Evolutionary conservation across 257 asterid genomes (phyloP).

Genomic region (Primulina eburnea): DNA sequence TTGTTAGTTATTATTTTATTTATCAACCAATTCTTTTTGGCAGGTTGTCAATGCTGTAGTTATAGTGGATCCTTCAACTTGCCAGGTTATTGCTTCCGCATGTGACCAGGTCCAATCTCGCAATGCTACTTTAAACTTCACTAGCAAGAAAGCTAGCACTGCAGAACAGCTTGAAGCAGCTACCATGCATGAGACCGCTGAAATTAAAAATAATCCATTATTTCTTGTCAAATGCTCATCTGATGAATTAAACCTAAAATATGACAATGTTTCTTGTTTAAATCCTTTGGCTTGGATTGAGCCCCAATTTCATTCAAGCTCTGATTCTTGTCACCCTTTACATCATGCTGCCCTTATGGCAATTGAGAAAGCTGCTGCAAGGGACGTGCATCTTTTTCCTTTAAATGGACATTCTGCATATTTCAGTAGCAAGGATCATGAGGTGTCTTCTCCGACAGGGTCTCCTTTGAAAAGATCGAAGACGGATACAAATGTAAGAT

Average conservation of each 20-base stretch:
- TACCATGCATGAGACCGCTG: conserved; percentile 19
- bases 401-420: conserved; percentile 24
- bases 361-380: conserved; percentile 69
- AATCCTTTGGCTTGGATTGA: conserved; percentile 75
- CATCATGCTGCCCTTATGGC: conserved; percentile 87
- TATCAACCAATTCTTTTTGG: conserved; percentile 19
- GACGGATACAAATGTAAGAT: conserved; percentile 29
- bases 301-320: conserved; percentile 29
- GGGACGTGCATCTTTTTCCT: conserved; percentile 69
- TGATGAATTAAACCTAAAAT: conserved; percentile 25
- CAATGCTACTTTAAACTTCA: conserved; percentile 25
- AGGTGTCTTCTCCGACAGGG: conserved; percentile 30
- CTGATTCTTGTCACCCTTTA: conserved; percentile 68
- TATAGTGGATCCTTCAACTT: conserved; percentile 81
- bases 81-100: conserved; percentile 70
- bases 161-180: conserved; percentile 28
- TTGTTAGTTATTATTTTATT: not conserved
- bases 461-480: conserved; percentile 64
- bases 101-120: conserved; percentile 47
- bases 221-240: conserved; percentile 21
- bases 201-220: conserved; percentile 23
- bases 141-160: conserved; percentile 26
- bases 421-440: conserved; percentile 35
- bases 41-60: conserved; percentile 87
- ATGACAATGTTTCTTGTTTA: conserved; percentile 54